These are phyloP conservation scores for Aureobasidium sp. DNA, from an alignment of 2,329 filamentous ascomycete genomes.

Conservation along the genomic window DNA sequence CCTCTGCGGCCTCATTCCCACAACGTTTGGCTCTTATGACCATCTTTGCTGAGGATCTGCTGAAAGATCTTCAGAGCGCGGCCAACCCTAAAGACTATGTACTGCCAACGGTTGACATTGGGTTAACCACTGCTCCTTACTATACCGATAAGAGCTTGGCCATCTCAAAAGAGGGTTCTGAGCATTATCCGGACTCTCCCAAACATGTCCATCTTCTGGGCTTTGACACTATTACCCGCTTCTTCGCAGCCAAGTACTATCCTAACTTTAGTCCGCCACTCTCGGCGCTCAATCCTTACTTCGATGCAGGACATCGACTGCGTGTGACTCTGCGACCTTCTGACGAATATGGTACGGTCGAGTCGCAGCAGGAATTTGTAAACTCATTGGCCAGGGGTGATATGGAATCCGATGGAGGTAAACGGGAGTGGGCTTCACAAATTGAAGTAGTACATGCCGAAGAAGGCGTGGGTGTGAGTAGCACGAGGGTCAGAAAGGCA, in stretches of 20 bases:
- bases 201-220: slow-evolving; percentile 63
- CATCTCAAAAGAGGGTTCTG: slow-evolving; percentile 40
- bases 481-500: slow-evolving; percentile 57
- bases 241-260: slow-evolving; percentile 71
- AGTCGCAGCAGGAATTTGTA: slow-evolving; percentile 51
- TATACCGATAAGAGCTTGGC: slow-evolving; percentile 65
- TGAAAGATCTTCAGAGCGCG: slow-evolving; percentile 18
- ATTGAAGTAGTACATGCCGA: slow-evolving; percentile 54
- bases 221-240: slow-evolving; percentile 67
- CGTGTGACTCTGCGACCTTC: slow-evolving; percentile 58
- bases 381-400: slow-evolving; percentile 39
- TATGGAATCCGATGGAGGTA: slow-evolving; percentile 49
- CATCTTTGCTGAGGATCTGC: slow-evolving; percentile 54
- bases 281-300: slow-evolving; percentile 55
- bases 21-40: slow-evolving; percentile 66
- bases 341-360: slow-evolving; percentile 52
- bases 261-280: slow-evolving; percentile 40
- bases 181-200: slow-evolving; percentile 31
- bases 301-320: slow-evolving; percentile 51
- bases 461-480: slow-evolving; percentile 45
- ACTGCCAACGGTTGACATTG: slow-evolving; percentile 54
- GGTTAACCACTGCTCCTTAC: slow-evolving; percentile 63
- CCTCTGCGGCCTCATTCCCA: slow-evolving; percentile 61
- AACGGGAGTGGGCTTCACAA: slow-evolving; percentile 50
- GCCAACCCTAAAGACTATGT: slow-evolving; percentile 11